Conservation (phyloP, 768 basidiomycete genomes). For the Gautieria morchelliformis region DNA sequence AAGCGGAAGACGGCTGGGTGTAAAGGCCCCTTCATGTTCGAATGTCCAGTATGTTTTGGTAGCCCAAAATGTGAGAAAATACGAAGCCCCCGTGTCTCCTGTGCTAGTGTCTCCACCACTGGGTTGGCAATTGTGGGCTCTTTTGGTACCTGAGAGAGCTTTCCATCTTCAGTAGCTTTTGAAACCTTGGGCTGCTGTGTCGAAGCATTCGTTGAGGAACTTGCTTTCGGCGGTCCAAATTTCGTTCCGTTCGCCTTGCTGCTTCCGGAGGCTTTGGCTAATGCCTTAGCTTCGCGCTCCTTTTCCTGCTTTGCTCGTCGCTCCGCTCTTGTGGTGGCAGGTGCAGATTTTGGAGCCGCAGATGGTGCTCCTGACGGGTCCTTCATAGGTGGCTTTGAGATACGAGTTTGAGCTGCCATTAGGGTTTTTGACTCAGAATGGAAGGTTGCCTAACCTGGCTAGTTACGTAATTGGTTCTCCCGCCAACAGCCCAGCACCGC, state of each 20-base stretch:
- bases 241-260: slow-evolving; percentile 8
- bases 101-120: slow-evolving; percentile 24
- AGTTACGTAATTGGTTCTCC: too few relatives aligned
- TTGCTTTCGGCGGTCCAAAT: slow-evolving; percentile 9
- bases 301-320: slow-evolving; percentile 70
- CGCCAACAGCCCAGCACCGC: background rate
- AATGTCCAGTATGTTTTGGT: slow-evolving; percentile 36
- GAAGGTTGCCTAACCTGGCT: background rate
- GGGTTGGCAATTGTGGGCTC: slow-evolving; percentile 9
- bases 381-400: background rate
- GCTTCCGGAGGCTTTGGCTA: slow-evolving; percentile 27
- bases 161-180: slow-evolving; percentile 5
- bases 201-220: background rate
- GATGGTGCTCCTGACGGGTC: background rate
- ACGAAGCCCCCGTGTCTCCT: slow-evolving; percentile 52
- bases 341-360: slow-evolving; percentile 17
- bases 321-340: slow-evolving; percentile 68
- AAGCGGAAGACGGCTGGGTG: slow-evolving; percentile 84
- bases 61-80: slow-evolving; percentile 84
- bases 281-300: slow-evolving; percentile 70
- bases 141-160: slow-evolving; percentile 10
- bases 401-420: slow-evolving; percentile 1
- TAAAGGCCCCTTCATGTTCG: slow-evolving; percentile 61
- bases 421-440: background rate
- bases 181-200: background rate